Evolutionary conservation across 176 grass and related monocot species (phyloP), one percentile per base, ranked within the genome.

Genomic region (Ampelocalamus luodianensis): DNA sequence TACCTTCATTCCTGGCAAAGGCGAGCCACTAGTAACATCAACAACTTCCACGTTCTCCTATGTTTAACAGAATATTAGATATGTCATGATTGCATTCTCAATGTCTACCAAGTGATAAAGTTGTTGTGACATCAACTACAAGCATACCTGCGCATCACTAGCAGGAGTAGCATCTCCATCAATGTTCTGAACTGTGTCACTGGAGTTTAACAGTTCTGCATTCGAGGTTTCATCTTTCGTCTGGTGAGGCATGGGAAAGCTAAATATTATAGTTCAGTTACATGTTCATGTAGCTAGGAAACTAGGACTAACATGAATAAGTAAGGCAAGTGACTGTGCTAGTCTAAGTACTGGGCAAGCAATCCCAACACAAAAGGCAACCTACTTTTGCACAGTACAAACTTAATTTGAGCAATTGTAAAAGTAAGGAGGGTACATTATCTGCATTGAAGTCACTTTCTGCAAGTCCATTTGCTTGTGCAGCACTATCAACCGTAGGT

Each of bases 1-100:
- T 86, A 99, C 96, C 96, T 90, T 90, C 89, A 99, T 92, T 91
- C 96, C 93, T 44, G 96, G 96, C 88, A 99, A 94, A 65, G 96
- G 96, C 18, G 96, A 96, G 65, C 96, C 96, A 18, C 91, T 92
- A 61, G 86, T 75, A 68, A 99, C 90, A 51, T 96, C 90, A 32
- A 90, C 48, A 39, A 79, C 49, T 76, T 90, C 91, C 80, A 86
- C 62, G 45, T 83, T 86, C 55, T 91, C 87, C 89, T 98, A 87
- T 83, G 71, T 72, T 83, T 44, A 37, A 77, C 76, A 88, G 68
- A 73, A 89, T 77, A 76, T 85, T 79, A 83, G 54, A 85, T 71
- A 87, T 69, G 37, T 3, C 36, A 65, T 8, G 1, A 69, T 11
- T 39, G n/a, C 26, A 79, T 76, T 72, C 16, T 24, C n/a, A 71